A percentile compares a stretch with the other conserved stretches of the same genome.
These are phyloP conservation scores for Coemansia sp. DNA, from an alignment of 192 early-diverging fungal genomes.

Conservation along the genomic window DNA sequence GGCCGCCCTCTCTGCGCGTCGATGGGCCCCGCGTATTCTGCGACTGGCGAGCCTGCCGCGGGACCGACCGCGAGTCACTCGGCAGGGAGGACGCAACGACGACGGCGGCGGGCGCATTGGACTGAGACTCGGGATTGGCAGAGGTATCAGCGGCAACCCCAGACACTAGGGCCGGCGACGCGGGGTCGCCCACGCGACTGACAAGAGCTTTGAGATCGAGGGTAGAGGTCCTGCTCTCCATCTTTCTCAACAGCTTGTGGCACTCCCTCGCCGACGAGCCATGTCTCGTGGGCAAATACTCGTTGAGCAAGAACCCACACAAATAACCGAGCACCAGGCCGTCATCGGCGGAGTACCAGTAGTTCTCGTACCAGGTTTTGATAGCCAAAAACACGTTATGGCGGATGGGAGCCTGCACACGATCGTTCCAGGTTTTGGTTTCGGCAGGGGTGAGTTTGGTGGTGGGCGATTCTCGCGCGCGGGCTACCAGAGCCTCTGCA, in stretches of 20 bases:
- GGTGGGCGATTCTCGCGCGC: slow-evolving; percentile 68
- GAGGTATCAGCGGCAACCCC: neutral
- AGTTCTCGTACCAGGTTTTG: slow-evolving; percentile 80
- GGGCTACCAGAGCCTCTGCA: slow-evolving; percentile 58
- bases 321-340: slow-evolving; percentile 17
- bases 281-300: slow-evolving; percentile 21
- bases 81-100: neutral
- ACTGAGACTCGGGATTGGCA: neutral
- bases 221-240: slow-evolving; percentile 12
- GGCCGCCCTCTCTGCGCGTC: neutral
- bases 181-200: neutral
- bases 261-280: slow-evolving; percentile 35
- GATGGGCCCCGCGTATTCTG: neutral
- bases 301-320: slow-evolving; percentile 38
- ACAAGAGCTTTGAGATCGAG: slow-evolving; percentile 18
- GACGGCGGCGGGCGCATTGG: neutral
- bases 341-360: slow-evolving; percentile 64
- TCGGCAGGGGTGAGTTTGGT: slow-evolving; percentile 55
- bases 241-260: slow-evolving; percentile 21
- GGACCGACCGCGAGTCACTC: neutral
- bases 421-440: slow-evolving; percentile 59
- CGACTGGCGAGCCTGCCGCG: neutral
- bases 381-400: slow-evolving; percentile 75
- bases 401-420: slow-evolving; percentile 63
- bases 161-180: neutral